Evolutionary conservation across 75 land plant species (phyloP).

Genomic region (Azolla pinnata): DNA sequence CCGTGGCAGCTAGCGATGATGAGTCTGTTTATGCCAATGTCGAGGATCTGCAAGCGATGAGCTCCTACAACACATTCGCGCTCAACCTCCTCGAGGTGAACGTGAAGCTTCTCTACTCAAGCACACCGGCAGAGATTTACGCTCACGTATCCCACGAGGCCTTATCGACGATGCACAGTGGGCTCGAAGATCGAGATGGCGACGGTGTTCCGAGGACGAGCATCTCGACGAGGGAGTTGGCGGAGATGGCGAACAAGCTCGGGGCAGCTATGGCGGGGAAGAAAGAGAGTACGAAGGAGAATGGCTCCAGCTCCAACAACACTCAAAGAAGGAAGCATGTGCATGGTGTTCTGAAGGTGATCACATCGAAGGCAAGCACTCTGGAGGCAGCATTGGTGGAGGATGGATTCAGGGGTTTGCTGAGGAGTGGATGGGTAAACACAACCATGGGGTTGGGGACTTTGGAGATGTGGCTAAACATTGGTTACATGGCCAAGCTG

Average conservation of each 20-base stretch:
- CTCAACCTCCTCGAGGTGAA: not conserved
- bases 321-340: not conserved
- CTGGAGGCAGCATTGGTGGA: not conserved
- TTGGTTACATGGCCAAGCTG: too few species aligned
- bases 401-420: not conserved
- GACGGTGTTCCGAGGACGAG: too few species aligned
- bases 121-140: not conserved
- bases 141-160: too few species aligned
- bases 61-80: too few species aligned
- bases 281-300: too few species aligned
- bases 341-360: not conserved
- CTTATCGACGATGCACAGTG: too few species aligned
- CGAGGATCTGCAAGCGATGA: not conserved
- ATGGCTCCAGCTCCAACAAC: not conserved
- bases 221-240: too few species aligned
- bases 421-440: not conserved
- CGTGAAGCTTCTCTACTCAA: not conserved
- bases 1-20: not conserved
- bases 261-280: too few species aligned
- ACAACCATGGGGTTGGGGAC: constrained; percentile 2
- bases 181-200: too few species aligned
- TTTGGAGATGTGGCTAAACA: constrained; percentile 1
- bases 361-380: not conserved
- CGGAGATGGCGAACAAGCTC: too few species aligned
- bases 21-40: not conserved